phyloP scores from a whole-genome alignment of 2,329 filamentous ascomycete species.

The Alternaria conjuncta region DNA sequence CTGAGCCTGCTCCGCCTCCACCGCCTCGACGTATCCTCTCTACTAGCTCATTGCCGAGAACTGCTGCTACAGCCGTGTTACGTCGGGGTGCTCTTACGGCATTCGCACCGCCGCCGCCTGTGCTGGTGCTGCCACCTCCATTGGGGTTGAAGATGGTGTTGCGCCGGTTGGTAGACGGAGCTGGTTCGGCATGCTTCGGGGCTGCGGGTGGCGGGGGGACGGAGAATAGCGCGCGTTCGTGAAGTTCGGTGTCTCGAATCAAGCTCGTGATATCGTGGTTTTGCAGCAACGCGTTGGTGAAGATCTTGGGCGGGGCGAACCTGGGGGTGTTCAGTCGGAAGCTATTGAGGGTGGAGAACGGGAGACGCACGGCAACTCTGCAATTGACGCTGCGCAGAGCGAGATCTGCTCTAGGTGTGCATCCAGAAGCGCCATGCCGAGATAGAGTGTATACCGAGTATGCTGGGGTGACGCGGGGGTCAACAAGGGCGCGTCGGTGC shows the following conservation, averaged over 20 bases:
- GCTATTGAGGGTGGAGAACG: background rate
- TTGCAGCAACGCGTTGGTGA: conserved; percentile 89
- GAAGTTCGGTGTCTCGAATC: conserved; percentile 92
- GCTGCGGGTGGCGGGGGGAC: conserved; percentile 72
- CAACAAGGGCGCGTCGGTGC: conserved; percentile 21
- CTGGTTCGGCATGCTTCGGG: conserved; percentile 54
- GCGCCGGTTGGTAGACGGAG: conserved; percentile 51
- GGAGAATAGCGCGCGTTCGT: conserved; percentile 94
- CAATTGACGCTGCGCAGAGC: conserved; percentile 56
- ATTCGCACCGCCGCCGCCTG: conserved; percentile 48
- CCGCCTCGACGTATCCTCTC: conserved; percentile 72
- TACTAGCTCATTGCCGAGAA: conserved; percentile 86
- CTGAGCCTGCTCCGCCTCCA: conserved; percentile 60
- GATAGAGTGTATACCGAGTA: conserved; percentile 1
- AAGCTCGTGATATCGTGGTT: conserved; percentile 91
- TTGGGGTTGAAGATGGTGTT: conserved; percentile 57
- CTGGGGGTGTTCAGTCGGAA: conserved; percentile 55
- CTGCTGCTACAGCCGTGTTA: conserved; percentile 86
- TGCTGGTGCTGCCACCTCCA: conserved; percentile 33
- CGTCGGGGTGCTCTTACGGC: conserved; percentile 64
- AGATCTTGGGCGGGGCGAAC: conserved; percentile 90
- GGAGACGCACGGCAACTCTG: conserved; percentile 52
- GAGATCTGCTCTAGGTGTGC: conserved; percentile 60
- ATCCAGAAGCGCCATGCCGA: conserved; percentile 52
- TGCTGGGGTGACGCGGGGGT: conserved; percentile 17